These are phyloP conservation scores for Cordyceps javanica DNA, from an alignment of 2,329 filamentous ascomycete species.

Conservation along the genomic window DNA sequence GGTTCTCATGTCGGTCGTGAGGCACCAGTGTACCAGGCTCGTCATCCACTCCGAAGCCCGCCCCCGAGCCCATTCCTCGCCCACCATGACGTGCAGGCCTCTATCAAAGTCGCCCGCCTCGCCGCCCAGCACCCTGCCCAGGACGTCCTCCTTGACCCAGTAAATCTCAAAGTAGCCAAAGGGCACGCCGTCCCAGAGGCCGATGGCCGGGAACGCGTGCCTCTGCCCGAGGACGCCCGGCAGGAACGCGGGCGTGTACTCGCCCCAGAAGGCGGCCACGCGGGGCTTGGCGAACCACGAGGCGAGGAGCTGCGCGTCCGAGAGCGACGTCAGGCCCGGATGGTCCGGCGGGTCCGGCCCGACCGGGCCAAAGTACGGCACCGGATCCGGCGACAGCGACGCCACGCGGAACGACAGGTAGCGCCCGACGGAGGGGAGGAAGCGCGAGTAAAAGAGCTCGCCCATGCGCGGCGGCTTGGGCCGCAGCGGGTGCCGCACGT, in stretches of 20 bases:
- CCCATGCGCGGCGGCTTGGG: constrained; percentile 86
- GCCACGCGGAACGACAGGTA: constrained; percentile 88
- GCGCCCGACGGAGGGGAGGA: constrained; percentile 72
- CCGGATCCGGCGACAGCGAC: constrained; percentile 57
- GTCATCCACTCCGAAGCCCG: constrained; percentile 77
- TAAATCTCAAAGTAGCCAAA: constrained; percentile 98
- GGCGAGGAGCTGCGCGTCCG: constrained; percentile 59
- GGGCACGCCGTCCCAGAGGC: constrained; percentile 87
- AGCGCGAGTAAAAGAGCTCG: constrained; percentile 85
- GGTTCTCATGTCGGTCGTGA: constrained; percentile 71
- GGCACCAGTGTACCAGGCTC: constrained; percentile 81
- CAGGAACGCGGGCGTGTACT: constrained; percentile 60
- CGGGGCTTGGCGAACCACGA: constrained; percentile 86
- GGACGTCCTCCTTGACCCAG: constrained; percentile 88
- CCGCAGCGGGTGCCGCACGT: constrained; percentile 76
- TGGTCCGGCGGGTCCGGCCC: constrained; percentile 35
- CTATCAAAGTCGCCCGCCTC: constrained; percentile 75
- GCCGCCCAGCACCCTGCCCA: constrained; percentile 63
- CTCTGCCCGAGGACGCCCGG: constrained; percentile 54
- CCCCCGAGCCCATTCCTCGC: constrained; percentile 86
- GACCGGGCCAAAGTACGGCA: constrained; percentile 57
- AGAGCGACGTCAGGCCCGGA: constrained; percentile 36
- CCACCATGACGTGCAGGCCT: constrained; percentile 81
- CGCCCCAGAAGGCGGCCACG: constrained; percentile 80
- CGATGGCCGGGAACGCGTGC: constrained; percentile 86